Conservation (phyloP, 2,329 filamentous ascomycete genomes). For the Aspergillus ruber region DNA sequence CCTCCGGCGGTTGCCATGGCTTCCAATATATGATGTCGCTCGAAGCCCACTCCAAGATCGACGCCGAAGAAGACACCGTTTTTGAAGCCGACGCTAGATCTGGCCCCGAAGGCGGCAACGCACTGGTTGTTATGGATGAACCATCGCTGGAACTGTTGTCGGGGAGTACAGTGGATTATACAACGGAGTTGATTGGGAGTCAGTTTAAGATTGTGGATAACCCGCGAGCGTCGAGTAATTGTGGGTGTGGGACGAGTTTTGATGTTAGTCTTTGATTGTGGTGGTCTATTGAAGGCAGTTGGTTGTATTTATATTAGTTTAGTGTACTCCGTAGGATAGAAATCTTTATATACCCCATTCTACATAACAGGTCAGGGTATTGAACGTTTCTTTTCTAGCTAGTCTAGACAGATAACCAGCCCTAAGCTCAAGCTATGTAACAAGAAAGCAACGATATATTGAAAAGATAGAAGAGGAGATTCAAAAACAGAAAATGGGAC, state of each 20-base stretch:
- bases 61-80: constrained; percentile 75
- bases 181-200: constrained; percentile 86
- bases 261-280: constrained; percentile 61
- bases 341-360: background rate
- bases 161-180: constrained; percentile 94
- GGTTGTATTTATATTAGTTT: background rate
- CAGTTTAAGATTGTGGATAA: constrained; percentile 98
- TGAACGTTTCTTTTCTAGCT: too few relatives aligned
- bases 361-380: too few relatives aligned
- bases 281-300: background rate
- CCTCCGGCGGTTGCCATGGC: constrained; percentile 91
- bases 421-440: background rate
- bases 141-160: constrained; percentile 81
- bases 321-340: background rate
- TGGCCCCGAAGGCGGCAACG: constrained; percentile 40
- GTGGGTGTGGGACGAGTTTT: constrained; percentile 95
- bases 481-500: too few relatives aligned
- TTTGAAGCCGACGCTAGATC: constrained; percentile 56
- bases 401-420: background rate
- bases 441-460: background rate
- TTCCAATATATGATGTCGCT: constrained; percentile 97
- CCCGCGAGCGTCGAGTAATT: constrained; percentile 83
- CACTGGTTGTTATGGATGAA: constrained; percentile 86
- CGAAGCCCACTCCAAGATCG: constrained; percentile 51
- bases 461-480: constrained; percentile 3